A percentile compares a stretch with the other conserved stretches of the same genome.
phyloP scores from a whole-genome alignment of 371 early-diverging fungal genomes.

The Saksenaea oblongispora region DNA sequence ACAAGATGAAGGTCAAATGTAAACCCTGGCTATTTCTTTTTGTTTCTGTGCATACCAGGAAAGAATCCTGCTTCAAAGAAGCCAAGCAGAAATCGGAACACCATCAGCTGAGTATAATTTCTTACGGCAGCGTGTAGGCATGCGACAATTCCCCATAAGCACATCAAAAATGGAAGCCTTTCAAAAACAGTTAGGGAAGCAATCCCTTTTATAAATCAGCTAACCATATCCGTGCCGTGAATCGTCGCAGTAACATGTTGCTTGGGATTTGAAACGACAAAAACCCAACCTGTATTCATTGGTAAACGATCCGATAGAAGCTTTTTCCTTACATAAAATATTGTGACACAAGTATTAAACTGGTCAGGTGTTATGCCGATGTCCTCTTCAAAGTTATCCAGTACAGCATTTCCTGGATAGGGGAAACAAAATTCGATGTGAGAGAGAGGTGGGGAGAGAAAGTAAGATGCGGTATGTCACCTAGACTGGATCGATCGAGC shows the following conservation, averaged over 20 bases:
- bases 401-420: conserved; percentile 43
- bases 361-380: conserved; percentile 47
- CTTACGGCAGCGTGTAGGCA: conserved; percentile 36
- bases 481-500: conserved; percentile 52
- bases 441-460: neutral
- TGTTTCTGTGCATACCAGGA: conserved; percentile 23
- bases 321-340: conserved; percentile 36
- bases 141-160: conserved; percentile 43
- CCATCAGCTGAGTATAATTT: conserved; percentile 29
- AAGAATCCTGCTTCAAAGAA: conserved; percentile 52
- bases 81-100: conserved; percentile 42
- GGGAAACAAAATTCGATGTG: neutral
- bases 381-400: conserved; percentile 52
- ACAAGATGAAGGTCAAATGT: neutral
- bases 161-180: conserved; percentile 48
- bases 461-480: conserved; percentile 13
- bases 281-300: conserved; percentile 32
- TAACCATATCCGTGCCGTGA: conserved; percentile 45
- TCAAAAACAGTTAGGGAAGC: neutral
- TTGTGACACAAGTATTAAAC: conserved; percentile 47
- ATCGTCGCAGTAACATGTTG: conserved; percentile 42
- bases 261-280: conserved; percentile 51
- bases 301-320: neutral
- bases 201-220: neutral
- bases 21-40: neutral